Evolutionary conservation across 129 eudicot genomes (phyloP).

Genomic region (Calendula officinalis): DNA sequence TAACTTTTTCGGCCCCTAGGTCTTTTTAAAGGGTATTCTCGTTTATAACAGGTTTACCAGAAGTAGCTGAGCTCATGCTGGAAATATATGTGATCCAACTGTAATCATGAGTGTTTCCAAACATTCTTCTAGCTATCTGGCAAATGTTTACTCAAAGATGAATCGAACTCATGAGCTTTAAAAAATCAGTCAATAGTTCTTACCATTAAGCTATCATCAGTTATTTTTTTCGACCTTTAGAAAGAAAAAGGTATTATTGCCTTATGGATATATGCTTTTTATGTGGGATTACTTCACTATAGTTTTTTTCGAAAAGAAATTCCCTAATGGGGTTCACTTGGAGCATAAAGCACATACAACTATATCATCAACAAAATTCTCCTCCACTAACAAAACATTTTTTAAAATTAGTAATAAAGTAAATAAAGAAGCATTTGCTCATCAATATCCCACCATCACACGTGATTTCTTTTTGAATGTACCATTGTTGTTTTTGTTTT

Average conservation of each 20-base stretch:
- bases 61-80: too few relatives aligned
- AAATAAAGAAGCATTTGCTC: conserved; percentile 34
- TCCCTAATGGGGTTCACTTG: conserved; percentile 1
- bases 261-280: conserved; percentile 28
- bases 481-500: not conserved
- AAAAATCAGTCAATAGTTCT: too few relatives aligned
- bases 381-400: conserved; percentile 29
- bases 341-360: conserved; percentile 40
- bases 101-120: too few relatives aligned
- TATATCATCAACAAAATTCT: conserved; percentile 32
- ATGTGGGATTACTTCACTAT: conserved; percentile 26
- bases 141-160: too few relatives aligned
- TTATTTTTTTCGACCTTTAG: not conserved
- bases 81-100: too few relatives aligned
- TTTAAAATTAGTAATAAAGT: conserved; percentile 25
- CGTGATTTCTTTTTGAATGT: conserved; percentile 23
- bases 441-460: conserved; percentile 36
- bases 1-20: not conserved
- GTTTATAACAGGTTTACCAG: too few relatives aligned
- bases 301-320: conserved; percentile 17
- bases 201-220: too few relatives aligned
- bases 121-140: too few relatives aligned
- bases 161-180: too few relatives aligned
- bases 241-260: conserved; percentile 7
- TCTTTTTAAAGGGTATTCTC: too few relatives aligned